Conservation (phyloP, 768 basidiomycete species). For the Piloderma croceum region DNA sequence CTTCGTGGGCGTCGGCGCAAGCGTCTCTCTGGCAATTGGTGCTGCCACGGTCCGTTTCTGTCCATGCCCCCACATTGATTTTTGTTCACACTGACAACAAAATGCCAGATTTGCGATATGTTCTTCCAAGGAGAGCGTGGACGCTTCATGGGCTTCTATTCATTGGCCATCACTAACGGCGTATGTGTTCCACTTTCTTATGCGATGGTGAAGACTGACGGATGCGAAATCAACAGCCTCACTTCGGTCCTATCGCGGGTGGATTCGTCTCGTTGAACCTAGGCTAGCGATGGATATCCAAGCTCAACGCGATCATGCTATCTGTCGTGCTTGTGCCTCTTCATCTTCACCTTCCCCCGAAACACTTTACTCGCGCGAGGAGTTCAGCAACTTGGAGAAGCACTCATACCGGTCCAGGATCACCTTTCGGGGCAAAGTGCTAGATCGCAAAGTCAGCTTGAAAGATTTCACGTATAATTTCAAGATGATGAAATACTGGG, state of each 20-base stretch:
- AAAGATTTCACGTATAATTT: too few relatives aligned
- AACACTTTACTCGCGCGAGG: too few relatives aligned
- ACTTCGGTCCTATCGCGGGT: constrained; percentile 13
- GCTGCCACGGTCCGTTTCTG: constrained; percentile 13
- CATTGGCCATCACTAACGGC: constrained; percentile 14
- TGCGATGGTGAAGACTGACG: background rate
- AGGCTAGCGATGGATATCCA: constrained; percentile 15
- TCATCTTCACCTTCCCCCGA: too few relatives aligned
- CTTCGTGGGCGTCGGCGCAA: constrained; percentile 14
- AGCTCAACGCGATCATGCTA: constrained; percentile 8
- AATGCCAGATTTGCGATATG: constrained; percentile 14
- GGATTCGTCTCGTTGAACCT: constrained; percentile 15
- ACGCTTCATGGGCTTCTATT: constrained; percentile 15
- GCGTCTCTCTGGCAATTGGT: constrained; percentile 11
- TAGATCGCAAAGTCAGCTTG: too few relatives aligned
- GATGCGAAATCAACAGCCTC: background rate
- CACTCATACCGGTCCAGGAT: too few relatives aligned
- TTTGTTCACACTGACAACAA: too few relatives aligned
- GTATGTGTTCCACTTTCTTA: background rate
- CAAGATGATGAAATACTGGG: too few relatives aligned
- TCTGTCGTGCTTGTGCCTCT: too few relatives aligned
- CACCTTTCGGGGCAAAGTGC: too few relatives aligned
- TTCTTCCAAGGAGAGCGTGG: too few relatives aligned
- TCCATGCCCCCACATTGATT: too few relatives aligned
- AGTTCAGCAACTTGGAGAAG: too few relatives aligned